These are phyloP conservation scores for Neltuma alba DNA, from an alignment of 306 rosid species.

Conservation along the genomic window DNA sequence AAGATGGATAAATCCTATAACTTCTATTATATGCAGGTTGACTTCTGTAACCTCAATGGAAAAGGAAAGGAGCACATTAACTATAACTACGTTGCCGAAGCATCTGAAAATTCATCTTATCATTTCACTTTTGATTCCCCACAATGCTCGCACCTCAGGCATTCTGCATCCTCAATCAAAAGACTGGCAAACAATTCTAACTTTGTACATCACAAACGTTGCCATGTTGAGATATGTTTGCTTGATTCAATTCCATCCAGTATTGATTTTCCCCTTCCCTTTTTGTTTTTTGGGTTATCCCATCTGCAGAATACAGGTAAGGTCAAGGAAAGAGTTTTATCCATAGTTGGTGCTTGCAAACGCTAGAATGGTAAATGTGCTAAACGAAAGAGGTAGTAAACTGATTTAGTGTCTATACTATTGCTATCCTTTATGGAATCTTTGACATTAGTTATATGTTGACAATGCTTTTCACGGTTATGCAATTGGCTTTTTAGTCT, in stretches of 20 bases:
- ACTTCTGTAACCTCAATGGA: constrained; percentile 78
- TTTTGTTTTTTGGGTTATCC: background rate
- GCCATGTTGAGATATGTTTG: constrained; percentile 12
- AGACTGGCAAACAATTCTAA: constrained; percentile 64
- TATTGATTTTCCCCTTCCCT: background rate
- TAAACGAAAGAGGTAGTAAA: background rate
- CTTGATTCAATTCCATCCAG: background rate
- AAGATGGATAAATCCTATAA: constrained; percentile 13
- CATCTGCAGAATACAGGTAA: constrained; percentile 57
- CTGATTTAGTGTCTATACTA: constrained; percentile 11
- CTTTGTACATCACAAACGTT: constrained; percentile 49
- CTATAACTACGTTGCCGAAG: constrained; percentile 80
- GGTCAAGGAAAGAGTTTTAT: constrained; percentile 45
- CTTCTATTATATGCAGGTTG: constrained; percentile 57
- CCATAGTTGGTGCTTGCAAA: constrained; percentile 36
- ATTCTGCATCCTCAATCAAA: constrained; percentile 56
- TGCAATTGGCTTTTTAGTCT: background rate
- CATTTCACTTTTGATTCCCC: constrained; percentile 61
- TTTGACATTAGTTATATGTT: constrained; percentile 12
- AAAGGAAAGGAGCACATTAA: constrained; percentile 67
- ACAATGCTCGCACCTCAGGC: constrained; percentile 67
- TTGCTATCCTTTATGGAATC: constrained; percentile 14
- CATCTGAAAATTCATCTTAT: constrained; percentile 72
- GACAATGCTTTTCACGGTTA: background rate
- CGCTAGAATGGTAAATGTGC: constrained; percentile 27